Evolutionary conservation across 257 asterid genomes (phyloP), one percentile per base, ranked within the genome.

Genomic region (Solanum etuberosum): DNA sequence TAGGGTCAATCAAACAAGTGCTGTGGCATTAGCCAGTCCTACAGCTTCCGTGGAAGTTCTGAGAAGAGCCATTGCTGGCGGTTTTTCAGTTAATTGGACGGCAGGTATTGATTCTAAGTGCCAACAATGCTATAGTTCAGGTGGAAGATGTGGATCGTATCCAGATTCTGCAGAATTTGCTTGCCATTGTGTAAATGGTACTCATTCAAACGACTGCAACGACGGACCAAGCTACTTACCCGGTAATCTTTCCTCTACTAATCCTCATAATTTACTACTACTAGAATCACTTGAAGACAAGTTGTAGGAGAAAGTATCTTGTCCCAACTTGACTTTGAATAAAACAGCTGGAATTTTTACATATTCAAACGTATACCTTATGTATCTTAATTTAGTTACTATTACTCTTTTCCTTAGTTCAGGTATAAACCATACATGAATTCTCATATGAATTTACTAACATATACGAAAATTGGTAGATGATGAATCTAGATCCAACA

Each of bases 131-230:
- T 8, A 0, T 7, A 4, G 0, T 4, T 88, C 94, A 32, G 90
- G 92, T 8, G 97, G 98, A 57, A 9, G 70, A 51, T 95, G 98
- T 18, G 98, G 96, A 85, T 86, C 83, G 40, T n/a, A 91, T 72
- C 83, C 40, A 27, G 31, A 2, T 23, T 21, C 88, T 9, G 38
- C 12, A 63, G 77, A 4, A 16, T 95, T 93, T 81, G 85, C 87
- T 83, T 93, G 95, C 86, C 25, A 89, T 84, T 91, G 93, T 85
- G 29, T 2, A 3, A n/a, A 84, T 77, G 84, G 92, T 35, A 23
- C 54, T 13, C 34, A 7, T 35, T 31, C 65, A 9, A 40, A 34
- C n/a, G 46, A 83, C n/a, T 92, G 94, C 92, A 7, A 31, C 43
- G 0, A 5, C 15, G 25, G 3, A 25, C 25, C 15, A 27, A 43